phyloP scores from a whole-genome alignment of 1,284 basidiomycete species.

The Fomitopsis schrenkii region DNA sequence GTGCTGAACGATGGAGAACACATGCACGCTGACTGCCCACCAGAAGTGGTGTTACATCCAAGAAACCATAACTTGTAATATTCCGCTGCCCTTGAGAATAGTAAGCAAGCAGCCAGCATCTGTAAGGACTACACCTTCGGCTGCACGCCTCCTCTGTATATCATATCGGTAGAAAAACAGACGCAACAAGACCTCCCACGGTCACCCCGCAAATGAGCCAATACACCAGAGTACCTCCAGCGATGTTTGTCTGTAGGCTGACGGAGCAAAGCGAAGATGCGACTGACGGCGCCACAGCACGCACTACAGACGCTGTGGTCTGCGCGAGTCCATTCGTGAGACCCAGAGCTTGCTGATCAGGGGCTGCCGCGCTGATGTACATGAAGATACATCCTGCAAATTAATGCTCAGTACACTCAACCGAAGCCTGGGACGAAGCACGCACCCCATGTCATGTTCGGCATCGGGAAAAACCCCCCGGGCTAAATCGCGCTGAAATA shows the following conservation, averaged over 20 bases:
- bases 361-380: constrained; percentile 54
- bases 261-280: constrained; percentile 52
- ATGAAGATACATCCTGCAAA: constrained; percentile 27
- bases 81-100: no score
- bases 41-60: no score
- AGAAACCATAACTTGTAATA: no score
- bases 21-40: no score
- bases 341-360: constrained; percentile 60
- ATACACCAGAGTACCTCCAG: background rate
- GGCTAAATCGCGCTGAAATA: no score
- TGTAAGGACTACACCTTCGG: background rate
- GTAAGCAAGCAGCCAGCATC: no score
- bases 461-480: no score
- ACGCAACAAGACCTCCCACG: background rate
- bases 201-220: background rate
- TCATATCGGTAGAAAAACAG: background rate
- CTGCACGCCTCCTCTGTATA: background rate
- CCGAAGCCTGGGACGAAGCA: constrained; percentile 5
- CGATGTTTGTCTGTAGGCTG: background rate
- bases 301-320: constrained; percentile 34
- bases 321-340: constrained; percentile 60
- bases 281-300: constrained; percentile 67
- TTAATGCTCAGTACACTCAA: constrained; percentile 7
- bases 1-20: no score
- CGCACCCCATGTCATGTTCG: constrained; percentile 34